Percentiles rank a stretch among this genome's conserved stretches.
These are phyloP conservation scores for Cladochytrium replicatum DNA, from an alignment of 192 early-diverging fungal species.

Conservation along the genomic window DNA sequence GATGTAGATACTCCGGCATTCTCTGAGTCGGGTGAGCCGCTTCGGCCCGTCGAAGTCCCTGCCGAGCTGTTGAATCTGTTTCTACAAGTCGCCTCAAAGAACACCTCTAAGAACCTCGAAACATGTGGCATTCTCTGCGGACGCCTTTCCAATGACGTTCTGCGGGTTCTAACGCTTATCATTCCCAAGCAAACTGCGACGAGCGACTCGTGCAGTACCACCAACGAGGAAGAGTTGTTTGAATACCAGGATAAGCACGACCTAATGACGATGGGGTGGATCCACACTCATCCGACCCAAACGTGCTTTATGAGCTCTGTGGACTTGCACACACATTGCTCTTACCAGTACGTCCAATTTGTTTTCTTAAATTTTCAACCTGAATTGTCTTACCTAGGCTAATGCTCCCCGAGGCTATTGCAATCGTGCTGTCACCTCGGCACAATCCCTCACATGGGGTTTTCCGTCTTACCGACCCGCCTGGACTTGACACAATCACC, in stretches of 20 bases:
- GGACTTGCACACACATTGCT: conserved; percentile 85
- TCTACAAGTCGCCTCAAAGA: conserved; percentile 52
- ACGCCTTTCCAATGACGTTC: conserved; percentile 44
- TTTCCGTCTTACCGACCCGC: conserved; percentile 79
- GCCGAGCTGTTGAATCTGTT: conserved; percentile 57
- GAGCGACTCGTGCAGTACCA: conserved; percentile 72
- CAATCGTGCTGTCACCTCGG: conserved; percentile 76
- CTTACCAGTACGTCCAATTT: conserved; percentile 51
- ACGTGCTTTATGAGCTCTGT: conserved; percentile 90
- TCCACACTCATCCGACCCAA: conserved; percentile 77
- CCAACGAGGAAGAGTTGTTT: conserved; percentile 76
- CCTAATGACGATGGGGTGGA: conserved; percentile 77
- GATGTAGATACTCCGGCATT: not conserved
- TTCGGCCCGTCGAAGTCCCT: conserved; percentile 61
- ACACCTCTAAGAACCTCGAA: conserved; percentile 73
- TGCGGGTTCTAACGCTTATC: conserved; percentile 64
- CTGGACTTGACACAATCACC: conserved; percentile 67
- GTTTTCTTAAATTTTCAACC: not conserved
- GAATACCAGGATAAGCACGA: conserved; percentile 63
- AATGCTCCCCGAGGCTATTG: conserved; percentile 85
- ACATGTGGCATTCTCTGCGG: conserved; percentile 84
- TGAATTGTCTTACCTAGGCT: conserved; percentile 19
- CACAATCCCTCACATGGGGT: conserved; percentile 54
- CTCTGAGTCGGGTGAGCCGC: conserved; percentile 43
- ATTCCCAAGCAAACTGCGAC: conserved; percentile 87